Conservation (phyloP, 352 stramenopile species). For the Peronosclerospora sorghi region DNA sequence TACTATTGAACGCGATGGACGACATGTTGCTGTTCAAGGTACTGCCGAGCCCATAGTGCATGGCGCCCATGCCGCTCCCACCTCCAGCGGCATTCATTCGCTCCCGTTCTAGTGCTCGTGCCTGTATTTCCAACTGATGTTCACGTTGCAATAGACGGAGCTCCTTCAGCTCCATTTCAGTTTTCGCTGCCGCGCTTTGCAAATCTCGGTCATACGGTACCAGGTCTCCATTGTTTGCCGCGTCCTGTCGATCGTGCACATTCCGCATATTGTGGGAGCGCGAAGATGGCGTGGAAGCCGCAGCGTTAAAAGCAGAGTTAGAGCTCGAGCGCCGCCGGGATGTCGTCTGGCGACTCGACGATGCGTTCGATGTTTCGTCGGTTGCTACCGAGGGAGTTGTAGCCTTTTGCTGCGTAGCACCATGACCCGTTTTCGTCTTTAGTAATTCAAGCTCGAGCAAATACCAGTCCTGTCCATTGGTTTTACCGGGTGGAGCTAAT, state of each 20-base stretch:
- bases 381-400: slow-evolving; percentile 10
- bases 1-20: slow-evolving; percentile 15
- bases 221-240: slow-evolving; percentile 27
- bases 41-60: slow-evolving; percentile 13
- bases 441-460: slow-evolving; percentile 65
- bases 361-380: slow-evolving; percentile 8
- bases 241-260: slow-evolving; percentile 7
- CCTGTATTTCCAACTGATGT: slow-evolving; percentile 39
- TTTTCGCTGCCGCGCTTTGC: slow-evolving; percentile 14
- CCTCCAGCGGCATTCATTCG: slow-evolving; percentile 15
- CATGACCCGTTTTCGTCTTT: slow-evolving; percentile 51
- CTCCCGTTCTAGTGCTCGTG: slow-evolving; percentile 30
- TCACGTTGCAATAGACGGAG: slow-evolving; percentile 38
- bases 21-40: slow-evolving; percentile 16
- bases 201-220: slow-evolving; percentile 36
- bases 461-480: slow-evolving; percentile 76
- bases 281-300: slow-evolving; percentile 4
- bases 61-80: slow-evolving; percentile 13
- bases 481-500: slow-evolving; percentile 71
- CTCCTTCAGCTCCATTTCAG: slow-evolving; percentile 53
- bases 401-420: slow-evolving; percentile 20
- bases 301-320: slow-evolving; percentile 6
- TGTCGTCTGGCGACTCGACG: slow-evolving; percentile 2
- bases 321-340: slow-evolving; percentile 26
- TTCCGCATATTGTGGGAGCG: slow-evolving; percentile 11